Conservation (phyloP, 73 alveolate species). For the Urostyla sp. region DNA sequence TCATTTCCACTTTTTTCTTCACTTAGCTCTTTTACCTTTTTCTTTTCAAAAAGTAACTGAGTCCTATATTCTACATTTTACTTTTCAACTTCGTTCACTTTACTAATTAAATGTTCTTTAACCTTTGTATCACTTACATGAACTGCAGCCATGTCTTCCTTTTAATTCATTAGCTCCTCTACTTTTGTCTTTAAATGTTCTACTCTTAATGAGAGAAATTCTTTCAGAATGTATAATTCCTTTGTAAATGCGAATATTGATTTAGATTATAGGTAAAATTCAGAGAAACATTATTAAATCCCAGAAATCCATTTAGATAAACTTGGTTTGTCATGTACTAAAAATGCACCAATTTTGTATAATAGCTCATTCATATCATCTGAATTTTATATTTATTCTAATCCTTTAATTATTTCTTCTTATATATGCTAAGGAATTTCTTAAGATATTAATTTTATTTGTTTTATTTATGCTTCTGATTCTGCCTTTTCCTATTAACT, state of each 20-base stretch:
- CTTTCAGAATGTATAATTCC: conserved; percentile 25
- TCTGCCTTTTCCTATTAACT: not conserved
- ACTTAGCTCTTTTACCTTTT: conserved; percentile 3
- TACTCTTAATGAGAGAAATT: conserved; percentile 32
- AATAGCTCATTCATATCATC: conserved; percentile 41
- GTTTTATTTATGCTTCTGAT: not conserved
- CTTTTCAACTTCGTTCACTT: conserved; percentile 34
- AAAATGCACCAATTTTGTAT: conserved; percentile 22
- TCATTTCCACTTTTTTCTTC: conserved; percentile 28
- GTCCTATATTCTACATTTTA: conserved; percentile 19
- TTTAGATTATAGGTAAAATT: conserved; percentile 21
- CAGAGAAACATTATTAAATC: conserved; percentile 14
- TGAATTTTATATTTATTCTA: conserved; percentile 11
- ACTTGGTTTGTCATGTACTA: conserved; percentile 18
- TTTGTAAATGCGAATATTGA: not conserved
- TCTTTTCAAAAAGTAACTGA: conserved; percentile 46
- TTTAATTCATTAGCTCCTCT: conserved; percentile 26
- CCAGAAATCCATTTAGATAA: conserved; percentile 43
- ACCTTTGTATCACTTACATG: conserved; percentile 32
- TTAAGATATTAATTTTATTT: not conserved
- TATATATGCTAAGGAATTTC: not conserved
- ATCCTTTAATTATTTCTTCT: conserved; percentile 22
- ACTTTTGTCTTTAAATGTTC: conserved; percentile 31
- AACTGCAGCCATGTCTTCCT: conserved; percentile 52
- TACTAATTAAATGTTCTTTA: conserved; percentile 38